Percentiles rank a stretch among this genome's conserved stretches.
These are phyloP conservation scores for Cryphonectria japonica DNA, from an alignment of 2,329 filamentous ascomycete genomes.

Conservation along the genomic window DNA sequence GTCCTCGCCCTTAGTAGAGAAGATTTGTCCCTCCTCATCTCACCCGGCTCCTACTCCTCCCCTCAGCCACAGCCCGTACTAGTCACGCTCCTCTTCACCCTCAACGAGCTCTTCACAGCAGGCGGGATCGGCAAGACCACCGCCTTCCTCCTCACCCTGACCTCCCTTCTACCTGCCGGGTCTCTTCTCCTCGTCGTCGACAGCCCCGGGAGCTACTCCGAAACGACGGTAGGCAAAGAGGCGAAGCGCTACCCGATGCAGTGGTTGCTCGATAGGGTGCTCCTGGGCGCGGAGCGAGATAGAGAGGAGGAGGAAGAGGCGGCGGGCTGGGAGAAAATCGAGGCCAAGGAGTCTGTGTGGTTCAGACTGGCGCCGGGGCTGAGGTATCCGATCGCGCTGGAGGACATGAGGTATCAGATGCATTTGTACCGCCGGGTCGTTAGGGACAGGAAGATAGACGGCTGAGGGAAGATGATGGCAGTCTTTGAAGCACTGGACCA, in stretches of 20 bases:
- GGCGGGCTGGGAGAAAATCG: slow-evolving; percentile 70
- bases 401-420: slow-evolving; percentile 95
- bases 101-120: slow-evolving; percentile 90
- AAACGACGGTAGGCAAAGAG: slow-evolving; percentile 69
- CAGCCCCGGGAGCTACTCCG: slow-evolving; percentile 91
- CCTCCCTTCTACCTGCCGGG: slow-evolving; percentile 57
- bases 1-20: slow-evolving; percentile 47
- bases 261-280: slow-evolving; percentile 84
- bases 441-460: neutral
- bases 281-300: slow-evolving; percentile 77
- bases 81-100: slow-evolving; percentile 87
- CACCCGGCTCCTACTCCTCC: slow-evolving; percentile 34
- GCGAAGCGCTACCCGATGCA: slow-evolving; percentile 84
- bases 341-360: slow-evolving; percentile 80
- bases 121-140: slow-evolving; percentile 76
- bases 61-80: slow-evolving; percentile 44
- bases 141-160: slow-evolving; percentile 71
- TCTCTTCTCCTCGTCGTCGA: slow-evolving; percentile 84
- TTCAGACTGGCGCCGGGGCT: slow-evolving; percentile 73
- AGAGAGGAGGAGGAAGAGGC: slow-evolving; percentile 52
- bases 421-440: slow-evolving; percentile 68
- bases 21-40: slow-evolving; percentile 40
- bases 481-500: neutral
- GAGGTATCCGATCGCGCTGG: slow-evolving; percentile 80
- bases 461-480: neutral